Evolutionary conservation across 108 stramenopile species (phyloP).

Genomic region (Nannochloropsis oceanica): DNA sequence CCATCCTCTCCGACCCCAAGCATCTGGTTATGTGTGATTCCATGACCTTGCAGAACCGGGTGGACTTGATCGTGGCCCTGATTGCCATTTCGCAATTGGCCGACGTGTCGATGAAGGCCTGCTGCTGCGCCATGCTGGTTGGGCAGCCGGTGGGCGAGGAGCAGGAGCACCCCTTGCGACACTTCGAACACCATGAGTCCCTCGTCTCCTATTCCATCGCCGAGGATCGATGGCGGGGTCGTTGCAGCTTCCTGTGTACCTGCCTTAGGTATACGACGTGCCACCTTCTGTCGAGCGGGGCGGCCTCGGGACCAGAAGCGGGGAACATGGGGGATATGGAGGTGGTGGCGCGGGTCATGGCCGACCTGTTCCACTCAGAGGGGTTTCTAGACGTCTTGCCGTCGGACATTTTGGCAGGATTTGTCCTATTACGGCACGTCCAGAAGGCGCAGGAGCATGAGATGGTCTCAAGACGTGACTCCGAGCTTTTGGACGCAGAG

Average conservation of each 20-base stretch:
- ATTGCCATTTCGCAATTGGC: neutral
- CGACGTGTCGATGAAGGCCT: neutral
- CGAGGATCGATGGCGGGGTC: neutral
- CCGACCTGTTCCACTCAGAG: conserved; percentile 2
- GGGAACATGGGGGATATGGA: conserved; percentile 7
- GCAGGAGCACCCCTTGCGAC: neutral
- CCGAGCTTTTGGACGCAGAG: neutral
- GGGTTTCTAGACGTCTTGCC: conserved; percentile 25
- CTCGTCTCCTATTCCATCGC: neutral
- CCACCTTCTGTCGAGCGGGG: neutral
- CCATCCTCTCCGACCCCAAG: neutral
- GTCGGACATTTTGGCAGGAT: conserved; percentile 22
- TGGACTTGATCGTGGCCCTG: neutral
- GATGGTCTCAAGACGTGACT: neutral
- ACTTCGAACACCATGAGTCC: neutral
- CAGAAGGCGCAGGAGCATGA: conserved; percentile 11
- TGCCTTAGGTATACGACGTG: neutral
- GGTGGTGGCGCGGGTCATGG: conserved; percentile 20
- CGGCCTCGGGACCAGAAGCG: neutral
- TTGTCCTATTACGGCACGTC: conserved; percentile 17
- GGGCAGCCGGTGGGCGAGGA: neutral
- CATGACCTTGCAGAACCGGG: neutral
- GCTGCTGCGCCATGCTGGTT: neutral
- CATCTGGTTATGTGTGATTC: neutral
- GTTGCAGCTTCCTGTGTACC: neutral